Base-by-base conservation (phyloP, 106 monocot genomes). In the Dendrobium chrysotoxum region DNA sequence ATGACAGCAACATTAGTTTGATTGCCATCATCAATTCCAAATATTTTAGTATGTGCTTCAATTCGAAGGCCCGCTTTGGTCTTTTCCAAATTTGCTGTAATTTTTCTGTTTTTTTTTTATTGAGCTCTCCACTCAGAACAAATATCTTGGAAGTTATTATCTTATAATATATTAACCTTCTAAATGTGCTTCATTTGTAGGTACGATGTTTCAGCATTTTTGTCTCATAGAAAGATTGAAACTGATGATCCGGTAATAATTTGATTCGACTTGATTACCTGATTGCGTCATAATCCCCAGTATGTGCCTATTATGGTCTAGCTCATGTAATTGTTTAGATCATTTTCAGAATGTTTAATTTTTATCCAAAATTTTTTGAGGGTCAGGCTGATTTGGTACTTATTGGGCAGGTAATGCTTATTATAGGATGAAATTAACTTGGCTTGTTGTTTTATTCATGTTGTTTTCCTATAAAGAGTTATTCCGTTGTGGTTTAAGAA, bases 191-290 rank as follows among this genome's bases (percentile, higher is more conserved):
- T 81, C 64, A 42, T 84, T 74, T 82, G 80, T 84, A 95, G 99
- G 99, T 95, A 99, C 76, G 99, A 99, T 87, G 95, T 99, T 80
- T 77, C 93, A 77, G 85, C 82, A 26, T 95, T 99, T 89, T 83
- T 99, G 77, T 88, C 95, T 0, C 88, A 93, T 81, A 91, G 95
- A 84, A 82, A 88, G 83, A 86, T 82, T 80, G 99, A 99, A 73
- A 88, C 91, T 40, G 87, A 91, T 75, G 95, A 99, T 81, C 95
- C 93, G 85, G 99, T 99, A 91, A 82, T 67, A 39, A 53, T 78
- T 39, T 31, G 70, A 28, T 70, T 4, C 3, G 13, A 31, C 35
- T 28, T 70, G 70, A 35, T 23, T 70, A 30, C 70, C 31, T 31
- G 70, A 70, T 16, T 30, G 30, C 70, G 4, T 30, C 70, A 70